Percentiles rank a stretch among this genome's conserved stretches.
Conservation (phyloP, 352 stramenopile species). For the Phytophthora sp. region DNA sequence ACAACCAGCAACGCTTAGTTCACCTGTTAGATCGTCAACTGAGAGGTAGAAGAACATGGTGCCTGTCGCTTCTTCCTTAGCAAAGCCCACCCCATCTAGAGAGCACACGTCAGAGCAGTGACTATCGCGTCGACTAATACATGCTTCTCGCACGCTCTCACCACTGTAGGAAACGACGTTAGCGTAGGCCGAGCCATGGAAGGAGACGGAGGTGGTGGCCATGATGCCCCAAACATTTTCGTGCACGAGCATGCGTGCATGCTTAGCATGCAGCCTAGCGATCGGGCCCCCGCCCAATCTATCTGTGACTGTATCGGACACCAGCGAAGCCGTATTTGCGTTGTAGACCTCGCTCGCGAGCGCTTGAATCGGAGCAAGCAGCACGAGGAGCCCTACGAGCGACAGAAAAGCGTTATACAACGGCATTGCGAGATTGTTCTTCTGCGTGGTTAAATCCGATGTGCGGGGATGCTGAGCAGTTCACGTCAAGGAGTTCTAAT, state of each 20-base stretch:
- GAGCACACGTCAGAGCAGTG: neutral
- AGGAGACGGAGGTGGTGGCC: slow-evolving; percentile 59
- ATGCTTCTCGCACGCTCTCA: slow-evolving; percentile 17
- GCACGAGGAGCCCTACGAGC: slow-evolving; percentile 9
- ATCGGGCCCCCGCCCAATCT: slow-evolving; percentile 13
- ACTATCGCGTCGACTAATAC: neutral
- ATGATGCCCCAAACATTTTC: slow-evolving; percentile 67
- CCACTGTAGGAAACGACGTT: slow-evolving; percentile 74
- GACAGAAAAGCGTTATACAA: neutral
- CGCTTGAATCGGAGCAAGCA: neutral
- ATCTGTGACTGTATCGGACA: too few relatives aligned
- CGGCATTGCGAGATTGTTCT: neutral
- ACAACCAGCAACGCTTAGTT: neutral
- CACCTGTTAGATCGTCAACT: slow-evolving; percentile 39
- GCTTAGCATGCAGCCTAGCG: slow-evolving; percentile 33
- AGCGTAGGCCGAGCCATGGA: slow-evolving; percentile 50
- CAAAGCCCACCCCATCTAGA: slow-evolving; percentile 59
- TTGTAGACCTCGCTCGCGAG: slow-evolving; percentile 14
- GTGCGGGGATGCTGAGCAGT: neutral
- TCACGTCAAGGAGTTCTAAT: slow-evolving; percentile 3
- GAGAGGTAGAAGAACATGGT: slow-evolving; percentile 78
- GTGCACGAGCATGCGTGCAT: slow-evolving; percentile 66
- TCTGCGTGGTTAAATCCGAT: slow-evolving; percentile 1
- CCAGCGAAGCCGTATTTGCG: slow-evolving; percentile 7
- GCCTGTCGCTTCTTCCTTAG: slow-evolving; percentile 52